phyloP scores from a whole-genome alignment of 1,284 basidiomycete genomes.

The Fistulina hepatica region DNA sequence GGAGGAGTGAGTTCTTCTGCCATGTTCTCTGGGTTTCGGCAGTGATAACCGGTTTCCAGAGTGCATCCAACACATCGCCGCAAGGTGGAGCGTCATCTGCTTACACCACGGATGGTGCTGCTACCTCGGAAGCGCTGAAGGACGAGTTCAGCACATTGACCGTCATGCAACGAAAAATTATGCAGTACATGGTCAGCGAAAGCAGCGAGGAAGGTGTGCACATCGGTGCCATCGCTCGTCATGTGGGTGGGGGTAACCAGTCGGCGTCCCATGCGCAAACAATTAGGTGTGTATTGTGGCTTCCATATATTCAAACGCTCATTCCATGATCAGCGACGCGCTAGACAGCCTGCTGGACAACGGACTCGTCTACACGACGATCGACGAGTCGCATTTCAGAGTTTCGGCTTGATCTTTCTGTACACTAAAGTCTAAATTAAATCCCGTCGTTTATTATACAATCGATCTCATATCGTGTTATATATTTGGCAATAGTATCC shows the following conservation, averaged over 20 bases:
- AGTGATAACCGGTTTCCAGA: not conserved
- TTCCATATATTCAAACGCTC: not conserved
- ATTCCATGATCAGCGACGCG: not conserved
- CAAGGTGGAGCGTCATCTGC: not conserved
- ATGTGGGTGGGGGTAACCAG: no score
- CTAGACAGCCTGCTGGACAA: not conserved
- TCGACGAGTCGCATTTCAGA: conserved; percentile 4
- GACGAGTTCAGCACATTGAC: no score
- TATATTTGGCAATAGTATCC: no score
- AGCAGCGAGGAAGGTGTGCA: not conserved
- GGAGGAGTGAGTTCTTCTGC: not conserved
- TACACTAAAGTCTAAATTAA: no score
- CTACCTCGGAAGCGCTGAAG: not conserved
- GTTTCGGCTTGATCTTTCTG: conserved; percentile 13
- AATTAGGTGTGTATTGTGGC: not conserved
- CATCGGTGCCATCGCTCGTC: not conserved
- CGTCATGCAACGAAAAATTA: no score
- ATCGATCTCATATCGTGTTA: no score
- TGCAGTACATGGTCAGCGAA: not conserved
- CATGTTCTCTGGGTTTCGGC: no score
- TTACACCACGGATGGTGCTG: not conserved
- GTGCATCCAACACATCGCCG: not conserved
- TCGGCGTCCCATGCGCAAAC: not conserved
- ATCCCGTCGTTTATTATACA: no score
- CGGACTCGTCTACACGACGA: not conserved